Evolutionary conservation across 768 basidiomycete species (phyloP).

Genomic region (Cantharellus cinnabarinus): DNA sequence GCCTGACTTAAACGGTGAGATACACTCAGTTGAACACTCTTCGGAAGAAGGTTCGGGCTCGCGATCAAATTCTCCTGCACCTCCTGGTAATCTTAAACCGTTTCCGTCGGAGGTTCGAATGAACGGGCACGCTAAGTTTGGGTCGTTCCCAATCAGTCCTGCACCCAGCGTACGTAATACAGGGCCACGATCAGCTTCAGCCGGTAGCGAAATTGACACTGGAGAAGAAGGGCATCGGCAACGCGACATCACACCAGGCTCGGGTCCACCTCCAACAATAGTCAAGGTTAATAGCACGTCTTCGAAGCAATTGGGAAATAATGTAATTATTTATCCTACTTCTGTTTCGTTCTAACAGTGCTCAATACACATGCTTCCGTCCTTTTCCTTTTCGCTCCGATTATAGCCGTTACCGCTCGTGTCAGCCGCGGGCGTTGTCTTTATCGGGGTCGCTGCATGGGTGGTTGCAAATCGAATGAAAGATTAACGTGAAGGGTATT

Average conservation of each 20-base stretch:
- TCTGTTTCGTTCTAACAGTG: conserved; percentile 8
- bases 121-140: background rate
- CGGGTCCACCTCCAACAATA: background rate
- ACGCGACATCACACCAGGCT: background rate
- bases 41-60: background rate
- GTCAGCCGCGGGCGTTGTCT: conserved; percentile 11
- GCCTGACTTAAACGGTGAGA: background rate
- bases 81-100: background rate
- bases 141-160: background rate
- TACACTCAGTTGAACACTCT: background rate
- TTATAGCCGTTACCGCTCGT: conserved; percentile 7
- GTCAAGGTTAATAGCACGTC: background rate
- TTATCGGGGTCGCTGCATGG: conserved; percentile 10
- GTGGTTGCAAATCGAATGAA: conserved; percentile 4
- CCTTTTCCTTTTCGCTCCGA: background rate
- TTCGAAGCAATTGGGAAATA: background rate
- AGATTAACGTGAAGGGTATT: background rate
- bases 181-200: background rate
- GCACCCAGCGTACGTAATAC: background rate
- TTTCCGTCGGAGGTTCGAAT: background rate
- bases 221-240: background rate
- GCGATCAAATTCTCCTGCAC: background rate
- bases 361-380: background rate
- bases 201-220: background rate
- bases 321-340: background rate